phyloP scores from a whole-genome alignment of 345 rosid genomes.

The Dipteronia dyeriana region DNA sequence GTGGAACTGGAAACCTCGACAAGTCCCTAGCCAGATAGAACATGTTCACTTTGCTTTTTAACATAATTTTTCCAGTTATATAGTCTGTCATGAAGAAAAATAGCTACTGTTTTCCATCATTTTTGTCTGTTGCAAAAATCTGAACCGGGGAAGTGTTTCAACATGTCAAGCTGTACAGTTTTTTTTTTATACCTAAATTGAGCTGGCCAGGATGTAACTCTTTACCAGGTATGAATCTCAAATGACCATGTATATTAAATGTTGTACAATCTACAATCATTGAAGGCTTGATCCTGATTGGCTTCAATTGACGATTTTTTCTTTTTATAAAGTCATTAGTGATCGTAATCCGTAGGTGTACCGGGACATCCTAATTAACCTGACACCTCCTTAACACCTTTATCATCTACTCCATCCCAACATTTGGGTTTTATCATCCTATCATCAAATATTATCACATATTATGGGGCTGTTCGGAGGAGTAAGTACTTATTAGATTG shows the following conservation, averaged over 20 bases:
- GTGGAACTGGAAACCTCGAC: no score
- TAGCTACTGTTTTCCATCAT: background rate
- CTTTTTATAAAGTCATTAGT: no score
- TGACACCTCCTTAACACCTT: no score
- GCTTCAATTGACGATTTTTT: background rate
- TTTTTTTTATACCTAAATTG: no score
- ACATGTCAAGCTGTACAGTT: background rate
- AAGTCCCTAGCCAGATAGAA: background rate
- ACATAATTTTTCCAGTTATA: conserved; percentile 3
- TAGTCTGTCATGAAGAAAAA: background rate
- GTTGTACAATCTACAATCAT: background rate
- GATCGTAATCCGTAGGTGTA: no score
- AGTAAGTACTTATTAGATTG: no score
- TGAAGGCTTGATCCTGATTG: background rate
- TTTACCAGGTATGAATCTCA: background rate
- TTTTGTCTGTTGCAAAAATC: background rate
- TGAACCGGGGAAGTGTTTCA: background rate
- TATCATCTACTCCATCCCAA: no score
- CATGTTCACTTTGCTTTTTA: background rate
- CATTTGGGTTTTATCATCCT: no score
- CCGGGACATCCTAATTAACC: no score
- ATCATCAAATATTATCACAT: no score
- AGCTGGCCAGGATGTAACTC: background rate
- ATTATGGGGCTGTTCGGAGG: no score
- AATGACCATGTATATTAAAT: background rate